These are phyloP conservation scores for Cyclotella kingstonii DNA, from an alignment of 108 stramenopile species.

Conservation along the genomic window DNA sequence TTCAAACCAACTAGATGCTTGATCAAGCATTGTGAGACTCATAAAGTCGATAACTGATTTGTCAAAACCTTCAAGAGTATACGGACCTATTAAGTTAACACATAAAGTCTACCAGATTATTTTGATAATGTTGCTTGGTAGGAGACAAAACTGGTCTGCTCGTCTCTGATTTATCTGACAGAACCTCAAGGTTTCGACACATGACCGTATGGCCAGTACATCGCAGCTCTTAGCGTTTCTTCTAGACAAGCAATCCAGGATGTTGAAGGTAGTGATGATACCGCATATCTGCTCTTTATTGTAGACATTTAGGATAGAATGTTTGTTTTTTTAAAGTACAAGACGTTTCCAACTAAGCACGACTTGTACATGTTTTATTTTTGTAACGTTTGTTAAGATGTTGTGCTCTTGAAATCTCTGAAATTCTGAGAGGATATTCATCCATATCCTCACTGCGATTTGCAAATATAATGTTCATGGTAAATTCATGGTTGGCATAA, in stretches of 20 bases:
- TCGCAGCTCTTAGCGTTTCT: constrained; percentile 15
- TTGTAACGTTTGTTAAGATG: neutral
- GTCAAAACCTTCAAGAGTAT: constrained; percentile 5
- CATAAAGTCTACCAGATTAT: constrained; percentile 3
- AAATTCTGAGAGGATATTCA: neutral
- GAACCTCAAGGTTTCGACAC: neutral
- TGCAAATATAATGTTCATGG: neutral
- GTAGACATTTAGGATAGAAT: neutral
- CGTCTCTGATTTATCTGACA: constrained; percentile 3
- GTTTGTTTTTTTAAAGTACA: neutral
- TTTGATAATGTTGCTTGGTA: neutral
- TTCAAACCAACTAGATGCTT: constrained; percentile 14
- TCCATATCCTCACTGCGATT: neutral
- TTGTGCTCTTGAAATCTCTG: neutral
- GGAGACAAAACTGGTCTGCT: neutral
- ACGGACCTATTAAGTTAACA: constrained; percentile 2
- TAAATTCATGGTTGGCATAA: too few species aligned
- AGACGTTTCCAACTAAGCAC: neutral
- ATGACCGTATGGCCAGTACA: constrained; percentile 16
- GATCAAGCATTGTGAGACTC: constrained; percentile 7
- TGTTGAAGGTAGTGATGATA: constrained; percentile 27
- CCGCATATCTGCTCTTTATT: neutral
- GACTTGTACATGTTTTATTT: neutral
- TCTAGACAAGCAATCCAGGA: constrained; percentile 10
- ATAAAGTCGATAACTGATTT: constrained; percentile 3